These are phyloP conservation scores for Mortierella claussenii DNA, from an alignment of 192 early-diverging fungal species.

Conservation along the genomic window DNA sequence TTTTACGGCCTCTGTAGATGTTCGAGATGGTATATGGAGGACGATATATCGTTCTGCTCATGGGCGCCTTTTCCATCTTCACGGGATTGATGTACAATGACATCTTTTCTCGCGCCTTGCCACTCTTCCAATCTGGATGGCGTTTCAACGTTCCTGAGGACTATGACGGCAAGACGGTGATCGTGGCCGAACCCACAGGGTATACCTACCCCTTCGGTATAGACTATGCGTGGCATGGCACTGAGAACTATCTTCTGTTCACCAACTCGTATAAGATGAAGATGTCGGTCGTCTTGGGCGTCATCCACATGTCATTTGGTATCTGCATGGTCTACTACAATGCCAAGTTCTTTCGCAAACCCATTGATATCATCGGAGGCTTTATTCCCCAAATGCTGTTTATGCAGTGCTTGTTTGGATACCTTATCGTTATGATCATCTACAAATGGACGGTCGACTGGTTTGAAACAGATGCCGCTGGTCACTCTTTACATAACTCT, in stretches of 20 bases:
- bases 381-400: constrained; percentile 96
- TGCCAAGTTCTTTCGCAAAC: constrained; percentile 86
- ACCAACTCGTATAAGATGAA: constrained; percentile 99
- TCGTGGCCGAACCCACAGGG: constrained; percentile 66
- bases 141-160: constrained; percentile 68
- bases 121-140: constrained; percentile 82
- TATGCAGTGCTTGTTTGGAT: constrained; percentile 94
- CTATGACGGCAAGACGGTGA: constrained; percentile 62
- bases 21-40: constrained; percentile 92
- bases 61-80: constrained; percentile 97
- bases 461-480: constrained; percentile 73
- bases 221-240: constrained; percentile 82
- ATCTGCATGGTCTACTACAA: constrained; percentile 90
- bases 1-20: too few species aligned
- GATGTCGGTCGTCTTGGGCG: constrained; percentile 94
- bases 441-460: constrained; percentile 98
- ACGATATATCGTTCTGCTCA: constrained; percentile 96
- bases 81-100: constrained; percentile 99
- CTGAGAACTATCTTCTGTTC: constrained; percentile 94
- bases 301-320: constrained; percentile 97
- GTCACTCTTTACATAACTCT: constrained; percentile 72
- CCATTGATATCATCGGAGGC: constrained; percentile 82
- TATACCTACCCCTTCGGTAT: constrained; percentile 45
- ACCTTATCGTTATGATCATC: constrained; percentile 88
- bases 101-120: constrained; percentile 88